These are phyloP conservation scores for Stemphylium lycopersici DNA, from an alignment of 2,329 filamentous ascomycete species.

Conservation along the genomic window DNA sequence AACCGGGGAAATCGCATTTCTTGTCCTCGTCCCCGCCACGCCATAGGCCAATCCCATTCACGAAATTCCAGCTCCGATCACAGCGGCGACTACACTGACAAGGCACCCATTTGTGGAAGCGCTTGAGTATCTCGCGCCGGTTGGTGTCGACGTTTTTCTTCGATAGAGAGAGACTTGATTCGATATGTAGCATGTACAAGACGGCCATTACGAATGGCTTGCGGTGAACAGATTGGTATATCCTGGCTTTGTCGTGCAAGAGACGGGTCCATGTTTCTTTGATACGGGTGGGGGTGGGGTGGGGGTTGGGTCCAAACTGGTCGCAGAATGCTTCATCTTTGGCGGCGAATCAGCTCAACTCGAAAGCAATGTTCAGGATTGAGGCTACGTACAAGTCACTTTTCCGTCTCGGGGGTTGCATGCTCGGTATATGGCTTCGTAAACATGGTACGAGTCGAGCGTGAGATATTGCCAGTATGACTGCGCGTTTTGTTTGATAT, in stretches of 20 bases:
- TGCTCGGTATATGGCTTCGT: slow-evolving; percentile 8
- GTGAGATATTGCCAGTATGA: slow-evolving; percentile 12
- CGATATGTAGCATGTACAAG: slow-evolving; percentile 12
- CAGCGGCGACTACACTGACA: slow-evolving; percentile 7
- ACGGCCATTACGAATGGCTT: slow-evolving; percentile 12
- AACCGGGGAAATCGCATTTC: slow-evolving; percentile 1
- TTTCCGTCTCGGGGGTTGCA: slow-evolving; percentile 2
- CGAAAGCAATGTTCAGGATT: too few relatives aligned
- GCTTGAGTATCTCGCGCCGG: slow-evolving; percentile 11
- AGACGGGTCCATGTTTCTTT: slow-evolving; percentile 9
- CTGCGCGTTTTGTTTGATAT: slow-evolving; percentile 7
- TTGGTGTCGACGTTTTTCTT: slow-evolving; percentile 4
- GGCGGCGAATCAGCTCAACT: not conserved
- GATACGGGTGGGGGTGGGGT: slow-evolving; percentile 2
- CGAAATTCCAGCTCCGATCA: slow-evolving; percentile 8
- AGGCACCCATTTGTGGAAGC: slow-evolving; percentile 8
- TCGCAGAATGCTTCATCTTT: slow-evolving; percentile 5
- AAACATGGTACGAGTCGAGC: slow-evolving; percentile 9
- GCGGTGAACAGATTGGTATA: not conserved
- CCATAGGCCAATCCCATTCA: slow-evolving; percentile 6
- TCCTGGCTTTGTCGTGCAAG: slow-evolving; percentile 3
- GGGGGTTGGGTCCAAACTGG: slow-evolving; percentile 6
- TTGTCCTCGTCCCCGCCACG: not conserved
- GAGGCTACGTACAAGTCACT: slow-evolving; percentile 8
- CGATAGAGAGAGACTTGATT: not conserved